Evolutionary conservation across 75 land plant genomes (phyloP).

Genomic region (Selaginella tamariscina): DNA sequence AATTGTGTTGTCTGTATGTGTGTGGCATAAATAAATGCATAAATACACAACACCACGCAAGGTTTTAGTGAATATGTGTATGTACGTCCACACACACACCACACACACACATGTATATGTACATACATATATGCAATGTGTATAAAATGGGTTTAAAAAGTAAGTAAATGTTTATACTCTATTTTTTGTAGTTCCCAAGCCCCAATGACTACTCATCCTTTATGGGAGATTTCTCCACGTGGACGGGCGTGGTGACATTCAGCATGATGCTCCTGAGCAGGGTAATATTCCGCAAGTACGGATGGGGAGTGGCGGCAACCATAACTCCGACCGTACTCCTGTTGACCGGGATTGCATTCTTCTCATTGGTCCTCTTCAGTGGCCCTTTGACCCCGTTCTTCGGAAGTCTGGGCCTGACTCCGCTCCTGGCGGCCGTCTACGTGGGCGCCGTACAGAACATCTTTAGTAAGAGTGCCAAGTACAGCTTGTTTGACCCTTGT

Average conservation of each 20-base stretch:
- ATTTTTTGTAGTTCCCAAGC: constrained; percentile 68
- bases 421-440: constrained; percentile 95
- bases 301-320: constrained; percentile 97
- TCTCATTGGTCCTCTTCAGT: constrained; percentile 78
- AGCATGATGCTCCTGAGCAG: constrained; percentile 93
- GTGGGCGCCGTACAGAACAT: constrained; percentile 97
- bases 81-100: no score
- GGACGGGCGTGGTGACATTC: constrained; percentile 94
- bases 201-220: constrained; percentile 97
- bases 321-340: constrained; percentile 94
- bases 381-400: constrained; percentile 61
- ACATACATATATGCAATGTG: no score
- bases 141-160: no score
- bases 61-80: no score
- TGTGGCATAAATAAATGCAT: no score
- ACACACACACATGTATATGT: no score
- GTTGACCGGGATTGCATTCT: constrained; percentile 90
- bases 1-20: no score
- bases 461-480: constrained; percentile 98
- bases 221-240: constrained; percentile 98
- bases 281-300: constrained; percentile 67
- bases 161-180: background rate
- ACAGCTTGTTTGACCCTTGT: constrained; percentile 98
- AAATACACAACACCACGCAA: no score
- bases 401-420: constrained; percentile 73